Conservation (phyloP, 768 basidiomycete genomes). For the Lactifluus subvellereus region DNA sequence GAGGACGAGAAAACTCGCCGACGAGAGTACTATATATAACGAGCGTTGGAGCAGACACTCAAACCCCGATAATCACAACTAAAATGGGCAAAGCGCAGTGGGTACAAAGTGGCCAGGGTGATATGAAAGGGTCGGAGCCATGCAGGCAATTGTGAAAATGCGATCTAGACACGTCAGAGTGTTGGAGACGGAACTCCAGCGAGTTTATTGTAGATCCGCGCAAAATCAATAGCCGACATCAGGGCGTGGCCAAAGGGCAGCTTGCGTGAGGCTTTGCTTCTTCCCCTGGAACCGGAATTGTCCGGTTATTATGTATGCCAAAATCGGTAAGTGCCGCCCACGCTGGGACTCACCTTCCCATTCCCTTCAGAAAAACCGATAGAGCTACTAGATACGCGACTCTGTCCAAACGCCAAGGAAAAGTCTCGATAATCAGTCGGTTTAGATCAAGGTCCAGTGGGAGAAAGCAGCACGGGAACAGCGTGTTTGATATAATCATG, state of each 20-base stretch:
- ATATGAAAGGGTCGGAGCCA: conserved; percentile 1
- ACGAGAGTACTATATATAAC: conserved; percentile 1
- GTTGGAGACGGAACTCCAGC: not conserved
- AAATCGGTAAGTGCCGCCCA: not conserved
- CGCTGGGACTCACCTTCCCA: too few species aligned
- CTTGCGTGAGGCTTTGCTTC: conserved; percentile 4
- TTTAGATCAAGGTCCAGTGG: not conserved
- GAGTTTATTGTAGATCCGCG: not conserved
- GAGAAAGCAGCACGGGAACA: conserved; percentile 1
- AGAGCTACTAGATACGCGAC: not conserved
- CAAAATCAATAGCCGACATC: not conserved
- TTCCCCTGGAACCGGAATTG: not conserved
- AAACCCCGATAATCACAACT: not conserved
- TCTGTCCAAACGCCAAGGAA: not conserved
- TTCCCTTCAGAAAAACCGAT: not conserved
- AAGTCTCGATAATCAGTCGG: not conserved
- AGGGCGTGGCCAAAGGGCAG: conserved; percentile 11
- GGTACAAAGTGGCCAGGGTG: not conserved
- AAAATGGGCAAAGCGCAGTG: conserved; percentile 6
- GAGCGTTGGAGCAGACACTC: not conserved
- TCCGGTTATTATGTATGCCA: not conserved
- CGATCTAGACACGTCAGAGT: not conserved
- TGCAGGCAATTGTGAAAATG: not conserved
- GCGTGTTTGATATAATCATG: not conserved
- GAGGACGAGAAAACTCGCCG: not conserved